Evolutionary conservation across 1,139 yeast species (phyloP), one percentile per base, ranked within the genome.

Genomic region (Pichia norvegensis): DNA sequence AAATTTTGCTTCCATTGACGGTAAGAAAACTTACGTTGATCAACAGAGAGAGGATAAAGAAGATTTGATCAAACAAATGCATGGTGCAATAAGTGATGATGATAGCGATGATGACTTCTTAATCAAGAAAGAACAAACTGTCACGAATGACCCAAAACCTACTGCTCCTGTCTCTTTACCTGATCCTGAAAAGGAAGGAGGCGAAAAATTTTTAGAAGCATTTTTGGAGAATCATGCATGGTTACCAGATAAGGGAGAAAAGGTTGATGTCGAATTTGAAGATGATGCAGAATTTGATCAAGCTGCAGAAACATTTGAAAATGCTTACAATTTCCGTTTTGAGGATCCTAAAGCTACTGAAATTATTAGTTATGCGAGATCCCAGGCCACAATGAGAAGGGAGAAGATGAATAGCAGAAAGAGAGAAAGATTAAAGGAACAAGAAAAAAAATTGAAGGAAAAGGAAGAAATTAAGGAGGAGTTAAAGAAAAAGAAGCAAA

Each of bases 301-400:
- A 44, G 94, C 95, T 1, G 97, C 84, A 3, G 98, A 94, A 55
- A 71, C 79, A 56, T 88, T 87, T 59, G 99, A 94, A 65, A 78
- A 79, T 50, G 97, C 95, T 0, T 92, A 90, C 67, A 94, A 94
- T 60, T 90, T 90, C 72, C 77, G 98, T 62, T 92, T 78, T 61
- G 98, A 94, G 65, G 97, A 92, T 58, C 87, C 95, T 14, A 80
- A 79, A 54, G 76, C 96, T 10, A 86, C 92, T 0, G 97, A 92
- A 60, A 86, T 94, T 63, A 83, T 88, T 29, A 82, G 95, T n/a
- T 94, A 92, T 68, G 97, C 98, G 4, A 87, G 99, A 74, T 85
- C 76, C 53, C 96, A 88, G 63, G 95, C 95, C 25, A 87, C 97
- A 0, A 72, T 88, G 58, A 81, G 98, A 67, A 76, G 98, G 62